These are phyloP conservation scores for Fusarium buxicola DNA, from an alignment of 2,329 filamentous ascomycete species.

Conservation along the genomic window DNA sequence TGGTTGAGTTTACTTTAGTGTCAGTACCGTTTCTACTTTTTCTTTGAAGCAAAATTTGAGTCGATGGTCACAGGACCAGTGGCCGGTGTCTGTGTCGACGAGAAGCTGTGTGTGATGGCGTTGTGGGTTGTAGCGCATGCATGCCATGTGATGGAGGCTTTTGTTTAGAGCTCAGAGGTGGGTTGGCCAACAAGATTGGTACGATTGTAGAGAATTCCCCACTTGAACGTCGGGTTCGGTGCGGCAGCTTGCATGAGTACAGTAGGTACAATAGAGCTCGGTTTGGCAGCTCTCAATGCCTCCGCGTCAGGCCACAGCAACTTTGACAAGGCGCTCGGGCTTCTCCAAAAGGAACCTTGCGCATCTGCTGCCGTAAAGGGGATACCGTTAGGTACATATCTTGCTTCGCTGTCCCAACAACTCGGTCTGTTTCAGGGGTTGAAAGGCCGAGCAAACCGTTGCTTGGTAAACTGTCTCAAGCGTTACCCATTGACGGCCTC, in stretches of 20 bases:
- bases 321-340: slow-evolving; percentile 5
- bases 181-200: slow-evolving; percentile 4
- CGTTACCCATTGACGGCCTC: slow-evolving; percentile 1
- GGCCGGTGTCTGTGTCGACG: background rate
- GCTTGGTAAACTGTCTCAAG: background rate
- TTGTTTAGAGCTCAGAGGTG: background rate
- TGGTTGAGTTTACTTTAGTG: too few relatives aligned
- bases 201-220: slow-evolving; percentile 1
- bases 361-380: background rate
- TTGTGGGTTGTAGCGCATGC: background rate
- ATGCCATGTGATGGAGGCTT: slow-evolving; percentile 6
- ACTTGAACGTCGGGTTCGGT: background rate
- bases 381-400: background rate
- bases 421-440: background rate
- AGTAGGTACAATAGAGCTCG: slow-evolving; percentile 11
- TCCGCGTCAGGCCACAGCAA: slow-evolving; percentile 15
- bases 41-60: background rate
- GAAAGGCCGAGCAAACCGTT: background rate
- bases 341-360: background rate
- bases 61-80: background rate
- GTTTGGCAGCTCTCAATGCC: slow-evolving; percentile 10
- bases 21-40: too few relatives aligned
- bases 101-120: background rate
- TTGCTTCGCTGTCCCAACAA: background rate
- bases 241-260: slow-evolving; percentile 15